Evolutionary conservation across 2,329 filamentous ascomycete genomes (phyloP), one percentile per base, ranked within the genome.

Genomic region (Clonostachys chloroleuca): DNA sequence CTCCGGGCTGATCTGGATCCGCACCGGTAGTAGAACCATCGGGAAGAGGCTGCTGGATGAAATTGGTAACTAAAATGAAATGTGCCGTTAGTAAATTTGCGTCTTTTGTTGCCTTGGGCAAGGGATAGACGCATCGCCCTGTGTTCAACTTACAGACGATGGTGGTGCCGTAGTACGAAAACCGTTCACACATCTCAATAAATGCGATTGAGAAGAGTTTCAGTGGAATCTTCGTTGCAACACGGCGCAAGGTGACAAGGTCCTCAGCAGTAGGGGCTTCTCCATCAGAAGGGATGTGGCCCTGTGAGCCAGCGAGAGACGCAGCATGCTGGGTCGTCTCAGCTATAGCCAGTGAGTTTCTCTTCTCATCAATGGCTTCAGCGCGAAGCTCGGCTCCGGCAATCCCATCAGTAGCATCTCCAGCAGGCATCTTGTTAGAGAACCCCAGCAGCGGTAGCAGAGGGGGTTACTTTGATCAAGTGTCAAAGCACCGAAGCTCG

Each of bases 121-220:
- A 39, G 17, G 10, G n/a, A 42, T n/a, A 42, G 34, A 18, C 0
- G 24, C 8, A 10, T 30, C 8, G 24, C 24, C 24, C 24, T 30
- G 24, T 16, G 9, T 30, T 17, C 24, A 69, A 84, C 59, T 82
- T 62, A 83, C 80, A 83, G 37, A 86, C 74, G 39, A 79, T 75
- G 12, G 77, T 79, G 6, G 78, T 81, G 34, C 86, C 86, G 55
- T 88, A 88, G 70, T 87, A 89, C 4, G 81, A 84, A 63, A 87
- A 87, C 34, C 86, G 80, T 64, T 89, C 86, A 63, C 83, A 87
- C 30, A 88, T 61, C 61, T 88, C 84, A 40, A 87, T 74, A 49
- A 87, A 81, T 3, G 80, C 82, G 51, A 88, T 77, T 33, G 78
- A 82, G 58, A 79, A 86, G 10, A 81, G 69, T 35, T 71, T 75